phyloP scores from a whole-genome alignment of 2,329 filamentous ascomycete genomes.

The Exutisphaerella laricina region DNA sequence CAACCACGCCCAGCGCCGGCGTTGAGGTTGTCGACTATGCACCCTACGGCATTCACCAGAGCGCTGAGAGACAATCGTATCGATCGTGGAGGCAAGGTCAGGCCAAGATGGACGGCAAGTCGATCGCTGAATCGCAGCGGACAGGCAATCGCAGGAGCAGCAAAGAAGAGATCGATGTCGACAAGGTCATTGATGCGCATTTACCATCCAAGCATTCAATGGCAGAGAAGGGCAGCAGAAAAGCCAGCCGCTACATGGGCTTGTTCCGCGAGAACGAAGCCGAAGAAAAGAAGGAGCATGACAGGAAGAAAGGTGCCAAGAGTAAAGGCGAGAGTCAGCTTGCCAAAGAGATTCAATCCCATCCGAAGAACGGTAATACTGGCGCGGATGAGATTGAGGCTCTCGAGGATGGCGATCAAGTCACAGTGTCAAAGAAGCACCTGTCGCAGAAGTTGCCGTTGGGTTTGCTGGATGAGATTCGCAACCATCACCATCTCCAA shows the following conservation, averaged over 20 bases:
- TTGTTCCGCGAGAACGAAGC: slow-evolving; percentile 59
- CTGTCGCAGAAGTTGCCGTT: slow-evolving; percentile 40
- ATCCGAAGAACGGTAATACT: slow-evolving; percentile 28
- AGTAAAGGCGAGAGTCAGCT: slow-evolving; percentile 19
- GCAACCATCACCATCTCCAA: slow-evolving; percentile 49
- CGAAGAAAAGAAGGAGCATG: slow-evolving; percentile 48
- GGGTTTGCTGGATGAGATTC: slow-evolving; percentile 52
- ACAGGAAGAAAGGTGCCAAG: slow-evolving; percentile 39
- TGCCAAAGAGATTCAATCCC: slow-evolving; percentile 13
- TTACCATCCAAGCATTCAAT: slow-evolving; percentile 49
- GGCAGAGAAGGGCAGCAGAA: slow-evolving; percentile 55
- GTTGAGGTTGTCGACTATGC: slow-evolving; percentile 10
- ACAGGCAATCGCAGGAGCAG: slow-evolving; percentile 18
- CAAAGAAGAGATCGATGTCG: slow-evolving; percentile 40
- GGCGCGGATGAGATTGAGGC: slow-evolving; percentile 29
- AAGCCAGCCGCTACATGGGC: slow-evolving; percentile 60
- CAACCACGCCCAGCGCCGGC: slow-evolving; percentile 18
- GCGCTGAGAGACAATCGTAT: slow-evolving; percentile 43
- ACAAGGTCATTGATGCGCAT: slow-evolving; percentile 60
- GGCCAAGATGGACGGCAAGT: slow-evolving; percentile 37
- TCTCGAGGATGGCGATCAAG: slow-evolving; percentile 27
- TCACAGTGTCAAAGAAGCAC: slow-evolving; percentile 27
- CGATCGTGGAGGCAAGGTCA: slow-evolving; percentile 47
- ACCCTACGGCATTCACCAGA: slow-evolving; percentile 22
- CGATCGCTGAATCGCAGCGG: slow-evolving; percentile 34